A percentile compares a stretch with the other conserved stretches of the same genome.
These are phyloP conservation scores for Tuber brumale DNA, from an alignment of 495 filamentous ascomycete species.

Conservation along the genomic window DNA sequence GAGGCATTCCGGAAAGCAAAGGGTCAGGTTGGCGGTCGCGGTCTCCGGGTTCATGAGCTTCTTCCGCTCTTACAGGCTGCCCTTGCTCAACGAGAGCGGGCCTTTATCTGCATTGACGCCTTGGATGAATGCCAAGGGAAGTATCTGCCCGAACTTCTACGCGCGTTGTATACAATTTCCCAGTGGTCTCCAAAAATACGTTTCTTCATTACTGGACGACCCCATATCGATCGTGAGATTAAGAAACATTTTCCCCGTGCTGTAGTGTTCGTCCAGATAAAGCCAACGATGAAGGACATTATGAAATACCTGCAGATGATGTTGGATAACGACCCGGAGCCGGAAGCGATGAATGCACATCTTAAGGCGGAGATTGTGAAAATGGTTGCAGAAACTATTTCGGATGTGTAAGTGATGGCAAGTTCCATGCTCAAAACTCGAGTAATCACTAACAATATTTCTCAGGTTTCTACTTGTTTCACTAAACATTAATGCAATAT, in stretches of 20 bases:
- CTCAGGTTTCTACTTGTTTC: background rate
- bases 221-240: background rate
- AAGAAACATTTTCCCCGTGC: background rate
- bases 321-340: background rate
- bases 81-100: background rate
- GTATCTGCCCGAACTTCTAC: background rate
- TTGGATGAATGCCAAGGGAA: background rate
- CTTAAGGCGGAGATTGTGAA: background rate
- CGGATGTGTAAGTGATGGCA: background rate
- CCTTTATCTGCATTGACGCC: background rate
- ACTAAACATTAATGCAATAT: background rate
- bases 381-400: background rate
- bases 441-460: background rate
- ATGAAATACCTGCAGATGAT: background rate
- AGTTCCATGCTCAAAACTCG: background rate
- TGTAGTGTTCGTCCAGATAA: background rate
- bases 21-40: background rate
- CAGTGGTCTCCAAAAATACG: background rate
- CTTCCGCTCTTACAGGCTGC: background rate
- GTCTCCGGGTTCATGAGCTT: background rate
- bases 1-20: background rate
- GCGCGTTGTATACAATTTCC: background rate
- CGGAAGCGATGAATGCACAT: background rate
- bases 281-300: background rate
- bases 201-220: background rate